Base-by-base conservation (phyloP, 1,139 yeast genomes). In the Kodamaea plutei region DNA sequence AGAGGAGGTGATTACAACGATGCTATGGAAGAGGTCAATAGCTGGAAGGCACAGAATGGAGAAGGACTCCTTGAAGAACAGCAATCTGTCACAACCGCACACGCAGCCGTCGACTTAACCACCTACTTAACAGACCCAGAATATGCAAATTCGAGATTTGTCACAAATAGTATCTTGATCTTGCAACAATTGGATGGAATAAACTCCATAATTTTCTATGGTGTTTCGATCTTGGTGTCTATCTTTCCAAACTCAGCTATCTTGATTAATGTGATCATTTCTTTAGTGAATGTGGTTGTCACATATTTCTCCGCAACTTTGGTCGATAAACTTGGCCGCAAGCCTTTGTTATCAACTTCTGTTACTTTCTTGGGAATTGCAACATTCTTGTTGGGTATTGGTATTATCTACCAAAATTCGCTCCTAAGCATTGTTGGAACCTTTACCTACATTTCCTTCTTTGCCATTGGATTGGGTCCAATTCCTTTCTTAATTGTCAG, bases 121-220 rank as follows among this genome's bases (percentile, higher is more conserved):
- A 52, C 54, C 3, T 88, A 84, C 50, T 48, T 82, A 26, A 61
- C 64, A 2, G 61, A 68, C 10, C 58, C 74, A 0, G 69, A 61
- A 28, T 85, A 69, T 54, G 57, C 63, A 26, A 73, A 72, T 30
- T 79, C 93, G 6, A 64, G 79, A 29, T 49, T 72, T 20, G 84
- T 80, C 1, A 82, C 89, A 4, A 76, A 88, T 0, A 79, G 84
- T 2, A 70, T 87, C 18, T 74, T 89, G 68, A 63, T 80, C n/a
- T 80, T 89, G 17, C 97, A 91, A 58, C 98, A 91, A 53, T 75
- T 89, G 40, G 79, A 89, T 45, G 98, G 98, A 16, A 84, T 91
- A 51, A 91, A 91, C 56, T 78, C 95, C 1, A 87, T 91, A 39
- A 77, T 89, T 15, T 87, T 89, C 53, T 91, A 89, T 53, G 97